phyloP scores from a whole-genome alignment of 176 grass and related monocot species.

The Cocos nucifera region DNA sequence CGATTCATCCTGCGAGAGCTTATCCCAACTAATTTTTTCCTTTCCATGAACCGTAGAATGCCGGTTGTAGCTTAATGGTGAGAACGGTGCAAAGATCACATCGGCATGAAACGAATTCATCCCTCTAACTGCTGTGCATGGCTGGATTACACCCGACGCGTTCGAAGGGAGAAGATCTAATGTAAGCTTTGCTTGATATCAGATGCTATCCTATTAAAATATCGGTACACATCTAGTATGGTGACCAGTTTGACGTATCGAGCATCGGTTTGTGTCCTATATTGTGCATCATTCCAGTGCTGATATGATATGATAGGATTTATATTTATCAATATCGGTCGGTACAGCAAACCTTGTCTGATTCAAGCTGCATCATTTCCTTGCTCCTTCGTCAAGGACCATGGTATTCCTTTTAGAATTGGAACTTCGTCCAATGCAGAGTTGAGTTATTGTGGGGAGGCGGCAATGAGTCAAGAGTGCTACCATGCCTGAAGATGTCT shows the following conservation, averaged over 20 bases:
- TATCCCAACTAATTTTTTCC: constrained; percentile 33
- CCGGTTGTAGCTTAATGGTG: constrained; percentile 73
- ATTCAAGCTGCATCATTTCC: constrained; percentile 27
- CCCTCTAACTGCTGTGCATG: constrained; percentile 47
- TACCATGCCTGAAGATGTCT: constrained; percentile 2
- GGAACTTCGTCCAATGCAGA: neutral
- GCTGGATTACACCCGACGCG: constrained; percentile 12
- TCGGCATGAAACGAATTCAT: constrained; percentile 49
- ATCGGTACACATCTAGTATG: too few relatives aligned
- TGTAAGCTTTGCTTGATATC: constrained; percentile 34
- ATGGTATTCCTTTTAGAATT: neutral
- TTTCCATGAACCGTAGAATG: constrained; percentile 51
- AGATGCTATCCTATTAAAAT: too few relatives aligned
- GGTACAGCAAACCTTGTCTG: too few relatives aligned
- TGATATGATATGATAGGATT: too few relatives aligned
- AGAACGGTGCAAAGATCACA: constrained; percentile 79
- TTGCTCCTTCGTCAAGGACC: neutral
- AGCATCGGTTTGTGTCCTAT: too few relatives aligned
- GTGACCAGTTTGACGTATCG: too few relatives aligned
- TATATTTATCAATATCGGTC: too few relatives aligned
- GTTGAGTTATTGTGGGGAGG: neutral
- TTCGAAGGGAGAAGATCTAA: constrained; percentile 60
- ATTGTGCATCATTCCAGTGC: too few relatives aligned
- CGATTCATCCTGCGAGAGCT: constrained; percentile 44
- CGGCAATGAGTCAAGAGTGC: neutral